Evolutionary conservation across 257 asterid species (phyloP), one percentile per base, ranked within the genome.

Genomic region (Solanum rostratum): DNA sequence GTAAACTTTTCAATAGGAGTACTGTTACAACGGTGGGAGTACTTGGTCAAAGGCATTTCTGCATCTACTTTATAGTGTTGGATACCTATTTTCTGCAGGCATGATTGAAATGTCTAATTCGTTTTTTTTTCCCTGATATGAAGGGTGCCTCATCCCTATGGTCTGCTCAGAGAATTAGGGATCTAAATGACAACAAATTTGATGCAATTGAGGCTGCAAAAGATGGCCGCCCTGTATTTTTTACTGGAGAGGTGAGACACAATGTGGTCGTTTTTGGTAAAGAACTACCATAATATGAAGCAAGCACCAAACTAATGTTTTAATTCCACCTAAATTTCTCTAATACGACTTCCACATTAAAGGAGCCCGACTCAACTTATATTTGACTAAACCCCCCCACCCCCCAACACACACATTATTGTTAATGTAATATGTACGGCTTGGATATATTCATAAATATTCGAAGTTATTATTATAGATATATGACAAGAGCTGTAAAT

Each of bases 71-170:
- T 49, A 76, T 15, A 8, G 62, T 76, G 24, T 76, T 76, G 62
- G 62, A 24, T 27, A 76, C 62, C 81, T 76, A 30, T 49, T 49
- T 49, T 76, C 62, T 78, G 82, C 63, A 24, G 10, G 62, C 46
- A 27, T 16, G 29, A 62, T 8, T 78, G 27, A 27, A 50, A 45
- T 69, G 57, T 87, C 90, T 87, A 84, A 89, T 84, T 45, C 53
- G 29, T 86, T 73, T 46, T n/a, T 78, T 84, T 29, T 86, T 69
- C 69, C 43, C 46, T 87, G 86, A 69, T 62, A 63, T 87, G 68
- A 89, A 95, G 99, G 98, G 98, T 84, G 93, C 90, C 82, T 84
- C 98, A 83, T 95, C 99, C 81, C 88, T 85, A 84, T 96, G 99
- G 99, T 89, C 98, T 70, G 99, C 99, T 81, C 92, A 93, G 87